phyloP scores from a whole-genome alignment of 169 alveolate species.

The Amoebophrya sp. region DNA sequence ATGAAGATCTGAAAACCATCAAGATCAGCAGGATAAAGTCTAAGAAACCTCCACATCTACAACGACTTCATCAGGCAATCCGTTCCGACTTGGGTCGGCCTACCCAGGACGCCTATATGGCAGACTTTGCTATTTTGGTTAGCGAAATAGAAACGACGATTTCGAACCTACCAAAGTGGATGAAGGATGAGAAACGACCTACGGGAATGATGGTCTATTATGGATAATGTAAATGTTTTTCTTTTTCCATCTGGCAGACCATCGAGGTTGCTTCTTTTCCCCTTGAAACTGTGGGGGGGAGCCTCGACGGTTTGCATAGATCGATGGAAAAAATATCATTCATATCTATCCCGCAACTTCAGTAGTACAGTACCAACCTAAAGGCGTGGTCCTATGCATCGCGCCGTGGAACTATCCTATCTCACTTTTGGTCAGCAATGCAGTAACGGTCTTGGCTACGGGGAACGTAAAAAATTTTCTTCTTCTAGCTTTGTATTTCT shows the following conservation, averaged over 20 bases:
- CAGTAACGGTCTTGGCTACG: not conserved
- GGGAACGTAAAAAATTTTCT: not conserved
- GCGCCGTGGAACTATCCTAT: slow-evolving; percentile 25
- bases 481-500: too few species aligned
- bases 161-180: not conserved
- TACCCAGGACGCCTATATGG: not conserved
- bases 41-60: too few species aligned
- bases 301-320: too few species aligned
- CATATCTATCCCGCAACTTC: not conserved
- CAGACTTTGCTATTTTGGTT: not conserved
- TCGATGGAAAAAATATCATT: too few species aligned
- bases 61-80: too few species aligned
- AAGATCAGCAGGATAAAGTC: too few species aligned
- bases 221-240: too few species aligned
- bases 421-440: not conserved
- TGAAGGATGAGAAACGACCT: not conserved
- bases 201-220: not conserved
- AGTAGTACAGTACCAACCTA: not conserved
- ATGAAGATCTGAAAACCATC: too few species aligned
- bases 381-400: not conserved
- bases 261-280: too few species aligned
- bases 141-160: not conserved
- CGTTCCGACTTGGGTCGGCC: not conserved
- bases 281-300: too few species aligned
- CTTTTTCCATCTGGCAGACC: too few species aligned